Evolutionary conservation across 176 grass and related monocot species (phyloP), one percentile per base, ranked within the genome.

Genomic region (Bromus sterilis): DNA sequence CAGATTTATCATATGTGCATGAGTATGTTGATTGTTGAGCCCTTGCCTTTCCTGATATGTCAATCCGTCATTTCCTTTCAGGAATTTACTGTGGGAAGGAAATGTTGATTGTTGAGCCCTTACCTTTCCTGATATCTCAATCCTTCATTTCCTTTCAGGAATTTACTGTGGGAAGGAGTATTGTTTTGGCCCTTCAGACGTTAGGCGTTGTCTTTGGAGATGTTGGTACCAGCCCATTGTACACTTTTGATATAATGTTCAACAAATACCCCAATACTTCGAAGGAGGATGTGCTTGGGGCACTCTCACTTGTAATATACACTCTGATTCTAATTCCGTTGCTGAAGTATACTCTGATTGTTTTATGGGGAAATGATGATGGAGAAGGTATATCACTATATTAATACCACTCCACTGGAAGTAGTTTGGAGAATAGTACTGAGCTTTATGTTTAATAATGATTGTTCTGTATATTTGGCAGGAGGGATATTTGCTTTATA

Each of bases 221-320:
- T 88, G 96, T 98, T 46, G 93, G 96, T 71, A 98, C 96, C 20
- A 98, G 96, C 48, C 96, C 96, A 10, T 81, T 98, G 43, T 98
- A 98, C 83, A 95, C 96, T 71, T 98, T 98, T 61, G 96, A 98
- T 94, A 86, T 98, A 77, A 93, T 98, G 96, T 95, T 98, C 86
- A 98, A 98, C 81, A 98, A 98, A 83, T 93, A 98, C 81, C 66
- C 84, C 79, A 78, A 93, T 85, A 82, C 72, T 74, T 74, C 86
- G 82, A 98, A 98, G 81, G 86, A 95, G 70, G 93, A 98, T 89
- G 91, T 95, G 79, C 89, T 99, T 42, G 96, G 96, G 88, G 93
- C 96, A 39, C 93, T 99, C 26, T 95, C 96, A 84, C 90, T 99
- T 89, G 91, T 99, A 79, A 87, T 95, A 86, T 99, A 99, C 80